Percentiles rank a stretch among this genome's conserved stretches.
Evolutionary conservation across 2,329 filamentous ascomycete species (phyloP).

Genomic region (Ophiostoma ulmi): DNA sequence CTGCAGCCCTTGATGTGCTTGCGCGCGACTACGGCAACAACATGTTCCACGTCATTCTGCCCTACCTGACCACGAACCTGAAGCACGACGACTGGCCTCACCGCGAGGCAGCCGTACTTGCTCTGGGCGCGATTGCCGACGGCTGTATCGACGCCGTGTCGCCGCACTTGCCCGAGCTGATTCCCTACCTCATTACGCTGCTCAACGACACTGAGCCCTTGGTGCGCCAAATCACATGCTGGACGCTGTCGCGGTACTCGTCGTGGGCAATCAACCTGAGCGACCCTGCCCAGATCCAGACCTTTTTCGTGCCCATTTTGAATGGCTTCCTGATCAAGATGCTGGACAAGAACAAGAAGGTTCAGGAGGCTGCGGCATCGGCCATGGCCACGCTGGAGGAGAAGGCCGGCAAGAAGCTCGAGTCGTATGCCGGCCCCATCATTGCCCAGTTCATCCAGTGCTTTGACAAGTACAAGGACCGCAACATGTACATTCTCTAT

Average conservation of each 20-base stretch:
- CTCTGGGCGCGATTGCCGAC: constrained; percentile 88
- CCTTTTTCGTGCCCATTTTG: constrained; percentile 94
- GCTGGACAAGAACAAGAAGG: constrained; percentile 95
- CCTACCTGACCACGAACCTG: constrained; percentile 85
- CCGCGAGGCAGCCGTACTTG: constrained; percentile 88
- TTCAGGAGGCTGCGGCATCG: constrained; percentile 92
- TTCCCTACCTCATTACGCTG: constrained; percentile 83
- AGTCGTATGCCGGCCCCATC: constrained; percentile 84
- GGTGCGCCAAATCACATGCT: constrained; percentile 94
- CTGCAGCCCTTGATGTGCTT: constrained; percentile 89
- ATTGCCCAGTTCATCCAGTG: constrained; percentile 87
- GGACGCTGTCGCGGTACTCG: constrained; percentile 92
- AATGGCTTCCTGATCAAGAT: constrained; percentile 90
- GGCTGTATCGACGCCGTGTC: constrained; percentile 87
- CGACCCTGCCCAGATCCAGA: constrained; percentile 60
- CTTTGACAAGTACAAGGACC: constrained; percentile 93
- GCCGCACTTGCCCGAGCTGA: constrained; percentile 82
- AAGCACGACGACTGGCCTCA: constrained; percentile 86
- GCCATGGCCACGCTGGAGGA: constrained; percentile 96
- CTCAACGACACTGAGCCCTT: constrained; percentile 82
- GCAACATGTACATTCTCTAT: constrained; percentile 98
- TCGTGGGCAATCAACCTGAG: constrained; percentile 78
- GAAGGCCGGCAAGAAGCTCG: constrained; percentile 74
- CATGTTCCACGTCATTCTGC: constrained; percentile 87
- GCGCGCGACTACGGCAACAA: constrained; percentile 81